Evolutionary conservation across 2,329 filamentous ascomycete species (phyloP).

Genomic region (Ophiostoma quercus): DNA sequence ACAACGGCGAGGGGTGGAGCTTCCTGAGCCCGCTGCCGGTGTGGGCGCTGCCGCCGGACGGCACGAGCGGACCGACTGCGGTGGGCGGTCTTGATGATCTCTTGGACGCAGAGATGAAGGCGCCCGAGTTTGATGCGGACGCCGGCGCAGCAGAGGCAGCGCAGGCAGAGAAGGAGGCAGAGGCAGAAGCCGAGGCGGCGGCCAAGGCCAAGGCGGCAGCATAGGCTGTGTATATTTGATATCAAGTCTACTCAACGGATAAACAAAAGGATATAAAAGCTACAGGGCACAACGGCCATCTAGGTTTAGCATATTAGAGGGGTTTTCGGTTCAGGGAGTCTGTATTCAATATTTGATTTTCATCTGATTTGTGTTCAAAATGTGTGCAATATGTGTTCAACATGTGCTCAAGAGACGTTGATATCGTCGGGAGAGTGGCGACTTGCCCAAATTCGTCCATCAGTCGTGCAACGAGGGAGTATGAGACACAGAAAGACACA

Average conservation of each 20-base stretch:
- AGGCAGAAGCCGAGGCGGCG: constrained; percentile 19
- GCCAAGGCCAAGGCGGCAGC: background rate
- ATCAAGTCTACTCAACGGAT: background rate
- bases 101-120: constrained; percentile 45
- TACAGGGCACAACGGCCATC: background rate
- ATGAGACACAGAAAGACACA: background rate
- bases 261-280: constrained; percentile 2
- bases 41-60: constrained; percentile 80
- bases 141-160: constrained; percentile 15
- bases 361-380: background rate
- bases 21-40: constrained; percentile 78
- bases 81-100: constrained; percentile 58
- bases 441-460: background rate
- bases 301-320: background rate
- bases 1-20: constrained; percentile 52
- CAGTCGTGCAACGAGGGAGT: background rate
- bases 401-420: background rate
- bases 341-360: background rate
- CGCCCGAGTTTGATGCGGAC: constrained; percentile 28
- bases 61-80: constrained; percentile 64
- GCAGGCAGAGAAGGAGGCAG: background rate
- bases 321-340: background rate
- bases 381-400: background rate
- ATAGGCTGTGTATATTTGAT: background rate
- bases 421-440: background rate